Evolutionary conservation across 129 eudicot genomes (phyloP).

Genomic region (Flaveria sonorensis): DNA sequence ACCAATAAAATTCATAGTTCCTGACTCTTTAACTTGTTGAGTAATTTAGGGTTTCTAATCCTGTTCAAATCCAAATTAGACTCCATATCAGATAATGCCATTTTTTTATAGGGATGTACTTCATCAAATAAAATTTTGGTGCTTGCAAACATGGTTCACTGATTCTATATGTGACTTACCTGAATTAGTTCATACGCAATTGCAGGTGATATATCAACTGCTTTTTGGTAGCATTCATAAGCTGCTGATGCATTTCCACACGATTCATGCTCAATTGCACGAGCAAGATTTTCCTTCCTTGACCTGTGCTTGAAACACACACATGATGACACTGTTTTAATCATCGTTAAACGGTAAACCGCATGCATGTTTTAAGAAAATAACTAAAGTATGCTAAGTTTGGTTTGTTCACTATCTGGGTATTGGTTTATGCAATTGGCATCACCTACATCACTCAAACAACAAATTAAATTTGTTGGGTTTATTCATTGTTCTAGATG

Average conservation of each 20-base stretch:
- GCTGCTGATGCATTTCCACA: constrained; percentile 87
- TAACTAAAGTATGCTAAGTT: background rate
- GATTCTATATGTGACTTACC: constrained; percentile 35
- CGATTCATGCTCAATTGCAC: constrained; percentile 89
- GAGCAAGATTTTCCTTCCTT: constrained; percentile 86
- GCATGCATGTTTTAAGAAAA: background rate
- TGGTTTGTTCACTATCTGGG: background rate
- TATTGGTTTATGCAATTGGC: background rate
- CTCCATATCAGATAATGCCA: constrained; percentile 9
- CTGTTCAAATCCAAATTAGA: constrained; percentile 14
- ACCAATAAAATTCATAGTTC: background rate
- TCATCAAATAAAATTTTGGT: constrained; percentile 2
- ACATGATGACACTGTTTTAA: background rate
- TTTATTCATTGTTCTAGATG: too few species aligned
- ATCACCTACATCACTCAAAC: background rate
- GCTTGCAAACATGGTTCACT: background rate
- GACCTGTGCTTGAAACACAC: constrained; percentile 48
- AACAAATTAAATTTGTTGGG: background rate
- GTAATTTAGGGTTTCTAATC: background rate
- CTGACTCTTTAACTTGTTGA: too few species aligned
- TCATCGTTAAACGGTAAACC: background rate
- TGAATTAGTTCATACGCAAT: constrained; percentile 83
- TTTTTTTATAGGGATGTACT: background rate
- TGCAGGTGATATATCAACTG: constrained; percentile 93
- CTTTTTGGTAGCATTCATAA: constrained; percentile 93